phyloP scores from a whole-genome alignment of 2,329 filamentous ascomycete species.

The Leptodontidium sp. region DNA sequence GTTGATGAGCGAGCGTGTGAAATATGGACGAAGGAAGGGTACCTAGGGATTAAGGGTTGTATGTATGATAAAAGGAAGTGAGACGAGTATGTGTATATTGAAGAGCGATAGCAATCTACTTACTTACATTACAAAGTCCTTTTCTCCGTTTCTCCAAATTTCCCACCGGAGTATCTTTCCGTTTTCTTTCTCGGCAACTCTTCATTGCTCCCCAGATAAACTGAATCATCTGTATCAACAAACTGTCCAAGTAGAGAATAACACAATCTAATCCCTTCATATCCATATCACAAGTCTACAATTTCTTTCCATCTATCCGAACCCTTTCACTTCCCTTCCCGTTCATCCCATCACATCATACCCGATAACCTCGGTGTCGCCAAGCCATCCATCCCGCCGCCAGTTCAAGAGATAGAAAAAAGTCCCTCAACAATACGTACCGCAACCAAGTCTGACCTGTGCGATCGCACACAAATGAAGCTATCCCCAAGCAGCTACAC shows the following conservation, averaged over 20 bases:
- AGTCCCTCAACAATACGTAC: background rate
- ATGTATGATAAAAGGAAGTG: background rate
- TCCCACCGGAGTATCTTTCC: background rate
- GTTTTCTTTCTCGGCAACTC: background rate
- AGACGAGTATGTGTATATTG: background rate
- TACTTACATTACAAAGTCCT: background rate
- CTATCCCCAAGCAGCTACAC: background rate
- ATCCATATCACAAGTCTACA: too few species aligned
- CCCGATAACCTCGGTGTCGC: conserved; percentile 7
- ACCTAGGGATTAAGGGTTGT: background rate
- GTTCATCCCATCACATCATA: background rate
- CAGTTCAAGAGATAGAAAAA: background rate
- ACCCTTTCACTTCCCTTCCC: background rate
- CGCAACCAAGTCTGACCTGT: background rate
- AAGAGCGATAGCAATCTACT: background rate
- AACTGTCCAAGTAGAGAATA: background rate
- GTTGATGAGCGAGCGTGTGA: background rate
- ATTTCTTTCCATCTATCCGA: background rate
- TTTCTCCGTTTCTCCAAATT: background rate
- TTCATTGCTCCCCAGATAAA: background rate
- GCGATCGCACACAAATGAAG: conserved; percentile 5
- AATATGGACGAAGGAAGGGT: background rate
- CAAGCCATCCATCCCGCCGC: background rate
- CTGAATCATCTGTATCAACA: background rate
- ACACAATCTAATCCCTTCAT: background rate